Evolutionary conservation across 2,329 filamentous ascomycete species (phyloP).

Genomic region (Epichloe uncinata): DNA sequence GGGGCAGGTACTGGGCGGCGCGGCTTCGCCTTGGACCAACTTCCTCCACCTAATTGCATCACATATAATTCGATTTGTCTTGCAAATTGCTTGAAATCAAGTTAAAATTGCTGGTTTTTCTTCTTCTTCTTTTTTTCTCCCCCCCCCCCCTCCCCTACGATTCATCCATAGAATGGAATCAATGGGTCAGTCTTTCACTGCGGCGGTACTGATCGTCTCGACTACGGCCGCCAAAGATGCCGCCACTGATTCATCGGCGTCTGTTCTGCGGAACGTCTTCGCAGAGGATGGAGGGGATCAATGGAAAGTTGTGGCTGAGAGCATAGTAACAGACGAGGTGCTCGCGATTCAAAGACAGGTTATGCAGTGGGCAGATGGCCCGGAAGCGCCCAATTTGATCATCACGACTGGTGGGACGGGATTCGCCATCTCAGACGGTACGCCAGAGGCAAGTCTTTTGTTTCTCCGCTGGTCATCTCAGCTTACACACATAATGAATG

Average conservation of each 20-base stretch:
- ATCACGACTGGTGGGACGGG: constrained; percentile 88
- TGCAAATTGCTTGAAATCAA: too few species aligned
- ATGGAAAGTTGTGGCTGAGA: constrained; percentile 57
- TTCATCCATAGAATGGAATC: background rate
- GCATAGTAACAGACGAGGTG: constrained; percentile 69
- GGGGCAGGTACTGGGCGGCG: too few species aligned
- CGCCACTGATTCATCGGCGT: constrained; percentile 61
- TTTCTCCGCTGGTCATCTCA: background rate
- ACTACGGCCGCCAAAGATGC: constrained; percentile 76
- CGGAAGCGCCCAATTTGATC: constrained; percentile 56
- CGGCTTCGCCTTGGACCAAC: too few species aligned
- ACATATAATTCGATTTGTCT: too few species aligned
- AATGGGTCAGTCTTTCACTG: constrained; percentile 40
- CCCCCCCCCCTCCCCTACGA: background rate
- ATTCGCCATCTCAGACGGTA: constrained; percentile 73
- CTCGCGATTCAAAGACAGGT: constrained; percentile 63
- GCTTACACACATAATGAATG: too few species aligned
- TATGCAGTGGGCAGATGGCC: constrained; percentile 56
- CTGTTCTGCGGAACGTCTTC: constrained; percentile 56
- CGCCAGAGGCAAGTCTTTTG: constrained; percentile 57
- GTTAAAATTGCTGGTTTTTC: too few species aligned
- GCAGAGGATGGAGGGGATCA: constrained; percentile 48
- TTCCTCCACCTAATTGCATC: too few species aligned
- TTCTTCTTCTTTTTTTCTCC: too few species aligned
- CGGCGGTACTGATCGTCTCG: constrained; percentile 75